phyloP scores from a whole-genome alignment of 495 filamentous ascomycete genomes.

The Penicilliopsis zonata region DNA sequence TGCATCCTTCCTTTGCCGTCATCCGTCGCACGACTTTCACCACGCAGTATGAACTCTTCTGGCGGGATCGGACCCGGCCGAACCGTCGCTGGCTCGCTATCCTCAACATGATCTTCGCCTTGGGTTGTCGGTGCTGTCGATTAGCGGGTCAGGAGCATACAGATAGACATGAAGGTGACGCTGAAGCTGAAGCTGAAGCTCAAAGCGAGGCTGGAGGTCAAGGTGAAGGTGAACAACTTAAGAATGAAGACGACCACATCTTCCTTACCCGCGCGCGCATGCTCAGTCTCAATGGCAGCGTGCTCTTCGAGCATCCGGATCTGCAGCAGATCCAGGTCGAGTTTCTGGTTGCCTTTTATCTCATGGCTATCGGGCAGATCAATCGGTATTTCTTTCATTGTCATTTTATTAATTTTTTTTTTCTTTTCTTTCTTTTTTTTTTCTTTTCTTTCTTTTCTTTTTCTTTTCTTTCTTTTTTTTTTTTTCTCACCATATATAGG shows the following conservation, averaged over 20 bases:
- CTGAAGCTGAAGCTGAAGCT: too few species aligned
- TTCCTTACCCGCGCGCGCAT: conserved; percentile 47
- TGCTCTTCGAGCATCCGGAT: conserved; percentile 44
- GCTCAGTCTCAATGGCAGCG: conserved; percentile 34
- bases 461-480: background rate
- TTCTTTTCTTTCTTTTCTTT: conserved; percentile 2
- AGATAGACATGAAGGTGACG: too few species aligned
- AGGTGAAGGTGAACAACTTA: conserved; percentile 23
- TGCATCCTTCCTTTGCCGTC: conserved; percentile 46
- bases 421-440: conserved; percentile 4
- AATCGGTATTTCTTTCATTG: conserved; percentile 50
- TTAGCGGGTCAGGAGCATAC: too few species aligned
- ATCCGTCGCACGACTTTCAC: conserved; percentile 31
- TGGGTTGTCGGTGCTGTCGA: conserved; percentile 37
- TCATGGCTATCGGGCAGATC: conserved; percentile 44
- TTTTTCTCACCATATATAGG: conserved; percentile 17
- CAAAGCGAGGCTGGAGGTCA: too few species aligned
- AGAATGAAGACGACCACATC: conserved; percentile 34
- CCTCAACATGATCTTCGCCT: conserved; percentile 55
- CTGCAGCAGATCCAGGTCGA: conserved; percentile 48
- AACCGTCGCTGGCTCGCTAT: conserved; percentile 42
- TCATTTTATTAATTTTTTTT: background rate
- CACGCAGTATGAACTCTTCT: conserved; percentile 29
- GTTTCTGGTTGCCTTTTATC: conserved; percentile 43
- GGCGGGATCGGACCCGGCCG: conserved; percentile 9